Conservation (phyloP, 345 rosid species). For the Citropsis articulata region DNA sequence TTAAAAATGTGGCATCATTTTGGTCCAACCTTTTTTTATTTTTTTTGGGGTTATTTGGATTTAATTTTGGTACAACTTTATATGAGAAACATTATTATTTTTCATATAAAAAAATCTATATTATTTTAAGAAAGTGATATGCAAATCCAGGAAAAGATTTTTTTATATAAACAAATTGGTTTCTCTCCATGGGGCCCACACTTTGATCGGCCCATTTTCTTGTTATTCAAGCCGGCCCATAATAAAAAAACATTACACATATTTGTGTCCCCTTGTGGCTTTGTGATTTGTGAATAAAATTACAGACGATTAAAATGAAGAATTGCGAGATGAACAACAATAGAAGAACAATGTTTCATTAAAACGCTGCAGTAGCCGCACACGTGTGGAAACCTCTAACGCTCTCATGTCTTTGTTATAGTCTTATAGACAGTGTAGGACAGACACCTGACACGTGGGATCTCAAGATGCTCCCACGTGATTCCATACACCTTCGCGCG, state of each 20-base stretch:
- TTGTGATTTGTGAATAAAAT: not conserved
- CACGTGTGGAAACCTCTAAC: not conserved
- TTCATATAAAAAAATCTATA: not conserved
- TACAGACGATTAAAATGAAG: no score
- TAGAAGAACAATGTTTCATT: no score
- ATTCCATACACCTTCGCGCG: not conserved
- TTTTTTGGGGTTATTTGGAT: no score
- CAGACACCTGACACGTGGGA: not conserved
- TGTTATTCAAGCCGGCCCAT: constrained; percentile 14
- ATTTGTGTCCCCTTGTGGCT: not conserved
- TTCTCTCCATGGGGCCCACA: not conserved
- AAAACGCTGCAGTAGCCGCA: not conserved
- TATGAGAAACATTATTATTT: no score
- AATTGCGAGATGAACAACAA: no score
- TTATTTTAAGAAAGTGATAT: not conserved
- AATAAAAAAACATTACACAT: not conserved
- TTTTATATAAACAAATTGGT: no score
- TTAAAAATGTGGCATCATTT: no score
- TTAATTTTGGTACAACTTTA: no score
- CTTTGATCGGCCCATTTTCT: constrained; percentile 10
- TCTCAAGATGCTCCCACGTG: not conserved
- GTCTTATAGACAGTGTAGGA: no score
- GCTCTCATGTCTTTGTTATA: not conserved
- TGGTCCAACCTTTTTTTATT: no score
- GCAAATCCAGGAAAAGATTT: not conserved